Conservation (phyloP, 2,329 filamentous ascomycete genomes). For the Basipetospora sp. region DNA sequence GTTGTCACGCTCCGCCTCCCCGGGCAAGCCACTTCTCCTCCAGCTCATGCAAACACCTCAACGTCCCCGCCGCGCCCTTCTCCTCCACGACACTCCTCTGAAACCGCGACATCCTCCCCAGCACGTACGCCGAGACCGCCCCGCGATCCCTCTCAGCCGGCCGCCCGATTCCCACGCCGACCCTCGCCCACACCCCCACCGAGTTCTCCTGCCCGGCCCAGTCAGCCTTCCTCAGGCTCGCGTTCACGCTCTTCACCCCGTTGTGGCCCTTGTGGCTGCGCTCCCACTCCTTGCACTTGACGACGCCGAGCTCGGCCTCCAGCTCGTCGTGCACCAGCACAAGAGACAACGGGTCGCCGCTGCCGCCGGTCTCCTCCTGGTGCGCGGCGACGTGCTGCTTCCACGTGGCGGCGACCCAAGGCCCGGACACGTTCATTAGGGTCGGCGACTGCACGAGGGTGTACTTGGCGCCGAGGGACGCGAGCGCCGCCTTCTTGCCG, state of each 20-base stretch:
- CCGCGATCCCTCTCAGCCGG: slow-evolving; percentile 52
- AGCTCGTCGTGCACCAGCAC: slow-evolving; percentile 84
- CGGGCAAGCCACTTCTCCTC: slow-evolving; percentile 24
- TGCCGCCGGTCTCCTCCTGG: slow-evolving; percentile 12
- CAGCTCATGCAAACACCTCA: slow-evolving; percentile 32
- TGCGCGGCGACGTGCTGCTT: slow-evolving; percentile 31
- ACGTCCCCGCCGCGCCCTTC: slow-evolving; percentile 36
- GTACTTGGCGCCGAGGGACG: slow-evolving; percentile 35
- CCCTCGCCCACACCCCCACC: slow-evolving; percentile 34
- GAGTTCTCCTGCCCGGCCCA: slow-evolving; percentile 19
- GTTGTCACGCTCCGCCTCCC: not conserved
- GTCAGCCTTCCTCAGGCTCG: slow-evolving; percentile 28
- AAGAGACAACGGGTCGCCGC: slow-evolving; percentile 25
- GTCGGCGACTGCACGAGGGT: slow-evolving; percentile 61
- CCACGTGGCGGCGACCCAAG: slow-evolving; percentile 53
- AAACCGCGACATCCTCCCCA: slow-evolving; percentile 46
- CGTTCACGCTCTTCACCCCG: slow-evolving; percentile 53
- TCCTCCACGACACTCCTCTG: slow-evolving; percentile 38
- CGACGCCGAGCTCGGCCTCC: slow-evolving; percentile 53
- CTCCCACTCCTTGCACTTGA: slow-evolving; percentile 49
- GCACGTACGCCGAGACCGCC: slow-evolving; percentile 63
- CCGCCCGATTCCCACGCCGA: slow-evolving; percentile 79
- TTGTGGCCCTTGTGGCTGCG: slow-evolving; percentile 58
- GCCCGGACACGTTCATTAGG: slow-evolving; percentile 74
- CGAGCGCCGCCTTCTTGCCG: slow-evolving; percentile 38